These are phyloP conservation scores for Saccharomyces eubayanus DNA, from an alignment of 805 yeast species.

Conservation along the genomic window DNA sequence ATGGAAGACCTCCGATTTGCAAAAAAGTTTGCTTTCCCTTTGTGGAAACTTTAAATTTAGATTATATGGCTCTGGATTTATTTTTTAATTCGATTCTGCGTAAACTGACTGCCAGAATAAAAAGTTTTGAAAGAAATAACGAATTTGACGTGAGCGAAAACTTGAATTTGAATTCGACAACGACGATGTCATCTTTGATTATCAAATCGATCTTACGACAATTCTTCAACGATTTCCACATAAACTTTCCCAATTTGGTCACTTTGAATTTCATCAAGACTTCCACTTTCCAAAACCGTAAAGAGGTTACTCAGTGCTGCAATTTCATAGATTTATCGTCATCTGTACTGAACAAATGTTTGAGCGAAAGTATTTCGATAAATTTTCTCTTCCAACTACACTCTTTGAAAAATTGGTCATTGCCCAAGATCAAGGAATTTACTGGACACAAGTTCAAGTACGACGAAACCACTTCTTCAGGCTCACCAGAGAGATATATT, in stretches of 20 bases:
- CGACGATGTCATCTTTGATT: conserved; percentile 4
- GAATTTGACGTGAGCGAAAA: not conserved
- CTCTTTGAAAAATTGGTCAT: conserved; percentile 21
- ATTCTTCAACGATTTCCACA: conserved; percentile 6
- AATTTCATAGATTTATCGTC: conserved; percentile 19
- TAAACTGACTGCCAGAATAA: not conserved
- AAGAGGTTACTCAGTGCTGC: conserved; percentile 9
- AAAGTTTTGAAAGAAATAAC: not conserved
- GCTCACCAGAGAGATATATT: conserved; percentile 8
- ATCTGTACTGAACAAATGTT: conserved; percentile 11
- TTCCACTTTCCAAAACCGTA: not conserved
- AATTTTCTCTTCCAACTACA: conserved; percentile 16
- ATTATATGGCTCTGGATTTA: conserved; percentile 17
- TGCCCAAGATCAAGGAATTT: conserved; percentile 14
- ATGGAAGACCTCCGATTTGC: not conserved
- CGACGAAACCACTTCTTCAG: conserved; percentile 13
- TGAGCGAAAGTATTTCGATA: conserved; percentile 6
- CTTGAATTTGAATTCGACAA: not conserved
- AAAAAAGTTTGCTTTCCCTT: conserved; percentile 12
- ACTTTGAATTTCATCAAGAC: conserved; percentile 9
- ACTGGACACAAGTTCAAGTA: conserved; percentile 23
- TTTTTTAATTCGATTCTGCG: conserved; percentile 11
- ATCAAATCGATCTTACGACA: conserved; percentile 6
- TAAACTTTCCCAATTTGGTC: conserved; percentile 11
- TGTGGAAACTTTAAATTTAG: conserved; percentile 7